Evolutionary conservation across 2,329 filamentous ascomycete species (phyloP).

Genomic region (Aspergillus calidoustus): DNA sequence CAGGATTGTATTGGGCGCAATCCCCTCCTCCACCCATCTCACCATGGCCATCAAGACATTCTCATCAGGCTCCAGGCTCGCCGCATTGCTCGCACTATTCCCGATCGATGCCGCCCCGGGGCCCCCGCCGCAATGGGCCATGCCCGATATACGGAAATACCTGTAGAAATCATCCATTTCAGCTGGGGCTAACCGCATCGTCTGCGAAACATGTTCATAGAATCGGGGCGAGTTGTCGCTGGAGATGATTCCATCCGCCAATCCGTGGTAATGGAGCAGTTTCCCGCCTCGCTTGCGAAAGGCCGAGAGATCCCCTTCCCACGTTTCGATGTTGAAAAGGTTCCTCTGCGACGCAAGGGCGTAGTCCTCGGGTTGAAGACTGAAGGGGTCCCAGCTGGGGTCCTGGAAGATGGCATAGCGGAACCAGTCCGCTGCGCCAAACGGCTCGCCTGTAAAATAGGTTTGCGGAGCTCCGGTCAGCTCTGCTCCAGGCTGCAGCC

Average conservation of each 20-base stretch:
- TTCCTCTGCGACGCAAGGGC: conserved; percentile 26
- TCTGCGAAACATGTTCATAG: conserved; percentile 7
- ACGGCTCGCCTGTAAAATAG: conserved; percentile 19
- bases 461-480: neutral
- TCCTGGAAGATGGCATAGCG: conserved; percentile 29
- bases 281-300: conserved; percentile 48
- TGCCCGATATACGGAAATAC: conserved; percentile 17
- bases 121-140: conserved; percentile 13
- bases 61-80: neutral
- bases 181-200: conserved; percentile 1
- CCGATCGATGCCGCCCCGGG: conserved; percentile 15
- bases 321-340: conserved; percentile 35
- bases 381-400: conserved; percentile 36
- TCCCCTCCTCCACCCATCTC: conserved; percentile 15
- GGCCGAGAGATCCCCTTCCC: conserved; percentile 42
- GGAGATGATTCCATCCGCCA: conserved; percentile 19
- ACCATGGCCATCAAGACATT: conserved; percentile 17
- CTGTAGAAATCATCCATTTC: conserved; percentile 15
- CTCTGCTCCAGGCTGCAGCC: conserved; percentile 23
- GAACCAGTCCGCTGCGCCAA: conserved; percentile 22
- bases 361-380: conserved; percentile 18
- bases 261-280: conserved; percentile 42
- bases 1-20: conserved; percentile 6
- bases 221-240: conserved; percentile 16
- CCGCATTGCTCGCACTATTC: conserved; percentile 1